Evolutionary conservation across 768 basidiomycete genomes (phyloP), one percentile per base, ranked within the genome.

Genomic region (Tricholoma saponaceum): DNA sequence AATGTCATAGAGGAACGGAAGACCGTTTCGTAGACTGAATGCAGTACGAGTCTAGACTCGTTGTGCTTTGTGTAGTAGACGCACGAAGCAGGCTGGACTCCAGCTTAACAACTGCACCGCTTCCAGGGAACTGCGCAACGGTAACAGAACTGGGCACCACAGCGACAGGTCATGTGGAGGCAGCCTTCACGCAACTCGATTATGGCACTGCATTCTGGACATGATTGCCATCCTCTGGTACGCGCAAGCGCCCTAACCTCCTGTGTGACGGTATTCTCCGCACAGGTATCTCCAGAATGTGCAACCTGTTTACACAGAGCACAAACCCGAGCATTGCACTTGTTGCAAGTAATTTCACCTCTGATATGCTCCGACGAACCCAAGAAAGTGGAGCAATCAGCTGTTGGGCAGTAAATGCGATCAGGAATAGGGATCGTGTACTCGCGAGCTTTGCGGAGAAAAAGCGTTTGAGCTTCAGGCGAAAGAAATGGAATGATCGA

Each of bases 141-240:
- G 64, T 89, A 87, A 62, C 86, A 88, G 67, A 88, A 87, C 59
- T 87, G 66, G 0, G 76, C 69, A 13, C 72, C 66, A 61, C 85
- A 86, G 18, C 74, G 74, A 60, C 86, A 88, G n/a, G 77, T 81
- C 70, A 88, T 87, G 54, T 88, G 86, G 65, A 79, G 83, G 56
- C 86, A 87, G 0, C 86, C 86, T 4, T 71, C 61, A 9, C 68
- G 67, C 22, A 84, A 74, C 60, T 88, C 86, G 28, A 87, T 76
- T 46, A 87, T 74, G 5, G 76, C 71, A 16, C 70, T 63, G 62
- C 86, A 88, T 4, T 75, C 73, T 0, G 85, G 85, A 64, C 86
- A 88, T 0, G 82, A 85, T 61, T 86, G 82, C 85, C 83, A 87
- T 8, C 72, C 72, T 39, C 78, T 58, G 37, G 71, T 63, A 4